Evolutionary conservation across 208 protist species (phyloP).

Genomic region (Leishmania gerbilli): DNA sequence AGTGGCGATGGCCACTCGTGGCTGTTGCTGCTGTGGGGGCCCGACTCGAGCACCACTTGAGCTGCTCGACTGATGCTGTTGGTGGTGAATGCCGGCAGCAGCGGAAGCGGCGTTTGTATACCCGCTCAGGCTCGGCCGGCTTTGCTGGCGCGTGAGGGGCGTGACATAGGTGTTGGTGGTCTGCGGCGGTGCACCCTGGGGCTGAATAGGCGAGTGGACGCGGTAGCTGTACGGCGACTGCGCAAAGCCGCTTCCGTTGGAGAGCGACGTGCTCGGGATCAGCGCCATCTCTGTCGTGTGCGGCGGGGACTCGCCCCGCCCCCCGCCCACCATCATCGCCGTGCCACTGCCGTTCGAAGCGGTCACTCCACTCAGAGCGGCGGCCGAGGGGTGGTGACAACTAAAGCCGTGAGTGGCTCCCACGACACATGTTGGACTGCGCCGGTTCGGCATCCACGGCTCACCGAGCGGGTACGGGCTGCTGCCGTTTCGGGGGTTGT

Average conservation of each 20-base stretch:
- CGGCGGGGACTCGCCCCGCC: slow-evolving; percentile 17
- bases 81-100: background rate
- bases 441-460: slow-evolving; percentile 27
- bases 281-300: slow-evolving; percentile 23
- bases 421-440: slow-evolving; percentile 23
- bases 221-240: slow-evolving; percentile 32
- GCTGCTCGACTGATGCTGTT: slow-evolving; percentile 4
- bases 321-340: slow-evolving; percentile 17
- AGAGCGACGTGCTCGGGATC: slow-evolving; percentile 31
- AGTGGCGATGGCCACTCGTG: slow-evolving; percentile 12
- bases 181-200: slow-evolving; percentile 8
- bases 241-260: slow-evolving; percentile 26
- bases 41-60: slow-evolving; percentile 18
- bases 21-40: slow-evolving; percentile 18
- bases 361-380: slow-evolving; percentile 8
- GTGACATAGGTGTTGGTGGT: slow-evolving; percentile 5
- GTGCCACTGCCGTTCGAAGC: slow-evolving; percentile 17
- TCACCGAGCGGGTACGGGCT: slow-evolving; percentile 30
- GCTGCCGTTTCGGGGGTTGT: slow-evolving; percentile 26
- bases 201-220: slow-evolving; percentile 29
- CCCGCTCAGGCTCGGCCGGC: slow-evolving; percentile 12
- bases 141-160: slow-evolving; percentile 27
- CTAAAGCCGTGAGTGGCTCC: background rate
- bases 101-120: background rate
- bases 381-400: background rate